Percentiles rank a stretch among this genome's conserved stretches.
Evolutionary conservation across 2,329 filamentous ascomycete species (phyloP).

Genomic region (Venturia aucupariae): DNA sequence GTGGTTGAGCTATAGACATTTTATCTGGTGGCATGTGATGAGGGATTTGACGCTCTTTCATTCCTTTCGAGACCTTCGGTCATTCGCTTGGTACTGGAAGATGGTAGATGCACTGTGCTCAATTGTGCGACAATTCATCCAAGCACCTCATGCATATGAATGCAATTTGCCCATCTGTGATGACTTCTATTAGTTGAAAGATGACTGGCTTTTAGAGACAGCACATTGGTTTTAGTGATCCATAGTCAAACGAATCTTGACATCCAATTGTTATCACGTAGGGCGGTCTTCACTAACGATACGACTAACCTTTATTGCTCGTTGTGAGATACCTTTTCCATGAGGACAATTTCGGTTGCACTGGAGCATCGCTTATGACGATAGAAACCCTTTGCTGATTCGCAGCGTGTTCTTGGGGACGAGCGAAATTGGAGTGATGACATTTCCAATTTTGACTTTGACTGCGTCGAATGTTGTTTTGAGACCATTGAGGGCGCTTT

Average conservation of each 20-base stretch:
- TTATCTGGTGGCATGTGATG: no score
- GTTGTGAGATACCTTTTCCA: not conserved
- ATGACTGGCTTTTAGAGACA: not conserved
- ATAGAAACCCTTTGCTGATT: not conserved
- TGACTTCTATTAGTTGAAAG: not conserved
- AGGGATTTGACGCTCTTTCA: no score
- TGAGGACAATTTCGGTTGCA: not conserved
- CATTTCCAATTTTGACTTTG: constrained; percentile 41
- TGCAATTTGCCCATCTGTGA: not conserved
- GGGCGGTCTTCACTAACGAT: not conserved
- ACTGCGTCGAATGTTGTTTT: constrained; percentile 30
- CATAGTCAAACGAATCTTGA: not conserved
- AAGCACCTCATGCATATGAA: not conserved
- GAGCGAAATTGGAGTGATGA: not conserved
- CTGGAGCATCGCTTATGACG: not conserved
- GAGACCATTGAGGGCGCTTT: constrained; percentile 19
- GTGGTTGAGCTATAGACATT: no score
- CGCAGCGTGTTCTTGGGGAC: not conserved
- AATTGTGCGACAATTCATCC: no score
- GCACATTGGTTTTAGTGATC: not conserved
- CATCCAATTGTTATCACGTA: not conserved
- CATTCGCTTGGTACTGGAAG: no score
- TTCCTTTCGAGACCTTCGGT: no score
- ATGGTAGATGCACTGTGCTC: no score
- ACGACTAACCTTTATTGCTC: not conserved